Conservation (phyloP, 2,329 filamentous ascomycete species). For the Aschersonia sp. region DNA sequence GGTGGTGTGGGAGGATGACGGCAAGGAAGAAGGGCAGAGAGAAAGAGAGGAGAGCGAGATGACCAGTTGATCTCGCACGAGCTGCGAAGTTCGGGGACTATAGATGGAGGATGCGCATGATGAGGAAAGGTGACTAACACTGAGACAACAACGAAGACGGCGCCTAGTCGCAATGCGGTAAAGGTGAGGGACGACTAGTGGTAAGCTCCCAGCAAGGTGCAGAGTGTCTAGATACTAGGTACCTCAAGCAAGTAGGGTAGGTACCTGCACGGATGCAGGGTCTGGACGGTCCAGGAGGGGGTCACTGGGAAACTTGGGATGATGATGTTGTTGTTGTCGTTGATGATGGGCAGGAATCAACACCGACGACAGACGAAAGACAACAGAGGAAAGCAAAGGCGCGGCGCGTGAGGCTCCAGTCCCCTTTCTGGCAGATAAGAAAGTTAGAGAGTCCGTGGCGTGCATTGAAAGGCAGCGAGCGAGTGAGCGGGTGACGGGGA, state of each 20-base stretch:
- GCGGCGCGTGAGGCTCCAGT: background rate
- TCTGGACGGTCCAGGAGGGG: background rate
- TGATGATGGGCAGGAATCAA: too few relatives aligned
- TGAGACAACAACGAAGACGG: slow-evolving; percentile 2
- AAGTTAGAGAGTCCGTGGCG: background rate
- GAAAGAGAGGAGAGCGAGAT: background rate
- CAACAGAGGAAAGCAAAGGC: background rate
- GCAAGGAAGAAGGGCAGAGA: background rate
- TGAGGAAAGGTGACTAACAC: slow-evolving; percentile 4
- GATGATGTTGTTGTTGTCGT: background rate
- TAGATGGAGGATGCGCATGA: background rate
- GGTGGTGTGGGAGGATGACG: background rate
- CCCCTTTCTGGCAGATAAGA: background rate
- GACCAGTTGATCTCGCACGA: background rate
- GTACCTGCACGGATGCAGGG: background rate
- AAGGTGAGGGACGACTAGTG: background rate
- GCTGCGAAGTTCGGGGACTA: slow-evolving; percentile 2
- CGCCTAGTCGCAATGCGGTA: background rate
- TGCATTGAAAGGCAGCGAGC: background rate
- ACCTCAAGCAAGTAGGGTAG: background rate
- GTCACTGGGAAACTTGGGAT: background rate
- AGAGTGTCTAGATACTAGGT: too few relatives aligned
- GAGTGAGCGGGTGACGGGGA: background rate
- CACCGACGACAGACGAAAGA: background rate
- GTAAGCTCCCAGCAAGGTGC: too few relatives aligned